A percentile compares a stretch with the other conserved stretches of the same genome.
Evolutionary conservation across 2,329 filamentous ascomycete species (phyloP).

Genomic region (Mycosphaerelloides madeirae): DNA sequence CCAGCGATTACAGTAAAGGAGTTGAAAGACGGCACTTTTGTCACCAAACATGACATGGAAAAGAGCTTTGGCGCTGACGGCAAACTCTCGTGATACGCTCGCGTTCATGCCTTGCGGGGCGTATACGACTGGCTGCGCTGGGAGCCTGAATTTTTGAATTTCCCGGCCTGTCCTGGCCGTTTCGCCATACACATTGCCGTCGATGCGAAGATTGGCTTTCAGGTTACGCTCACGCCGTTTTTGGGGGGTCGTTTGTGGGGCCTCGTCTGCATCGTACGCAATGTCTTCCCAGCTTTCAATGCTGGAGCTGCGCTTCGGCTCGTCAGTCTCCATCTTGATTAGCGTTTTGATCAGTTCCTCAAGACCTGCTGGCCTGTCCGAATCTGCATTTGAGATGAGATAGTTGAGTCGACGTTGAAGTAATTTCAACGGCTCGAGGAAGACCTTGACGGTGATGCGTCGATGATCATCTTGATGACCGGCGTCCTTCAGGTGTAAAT

Average conservation of each 20-base stretch:
- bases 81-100: constrained; percentile 75
- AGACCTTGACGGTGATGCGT: constrained; percentile 83
- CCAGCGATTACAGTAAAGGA: constrained; percentile 77
- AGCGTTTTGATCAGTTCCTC: constrained; percentile 68
- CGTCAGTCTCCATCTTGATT: constrained; percentile 65
- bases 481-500: constrained; percentile 65
- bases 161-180: constrained; percentile 40
- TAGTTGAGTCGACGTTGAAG: constrained; percentile 81
- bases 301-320: constrained; percentile 61
- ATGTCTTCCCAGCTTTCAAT: constrained; percentile 86
- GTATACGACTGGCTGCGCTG: constrained; percentile 74
- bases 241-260: constrained; percentile 38
- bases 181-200: constrained; percentile 55
- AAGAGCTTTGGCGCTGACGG: constrained; percentile 86
- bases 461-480: constrained; percentile 61
- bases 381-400: constrained; percentile 72
- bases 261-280: constrained; percentile 39
- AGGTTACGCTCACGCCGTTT: constrained; percentile 46
- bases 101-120: constrained; percentile 76
- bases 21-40: constrained; percentile 88
- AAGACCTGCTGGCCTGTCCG: constrained; percentile 63
- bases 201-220: constrained; percentile 56
- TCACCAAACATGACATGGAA: constrained; percentile 97
- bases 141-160: constrained; percentile 72
- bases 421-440: constrained; percentile 79